phyloP scores from a whole-genome alignment of 2,329 filamentous ascomycete genomes.

The Epichloe elymi region DNA sequence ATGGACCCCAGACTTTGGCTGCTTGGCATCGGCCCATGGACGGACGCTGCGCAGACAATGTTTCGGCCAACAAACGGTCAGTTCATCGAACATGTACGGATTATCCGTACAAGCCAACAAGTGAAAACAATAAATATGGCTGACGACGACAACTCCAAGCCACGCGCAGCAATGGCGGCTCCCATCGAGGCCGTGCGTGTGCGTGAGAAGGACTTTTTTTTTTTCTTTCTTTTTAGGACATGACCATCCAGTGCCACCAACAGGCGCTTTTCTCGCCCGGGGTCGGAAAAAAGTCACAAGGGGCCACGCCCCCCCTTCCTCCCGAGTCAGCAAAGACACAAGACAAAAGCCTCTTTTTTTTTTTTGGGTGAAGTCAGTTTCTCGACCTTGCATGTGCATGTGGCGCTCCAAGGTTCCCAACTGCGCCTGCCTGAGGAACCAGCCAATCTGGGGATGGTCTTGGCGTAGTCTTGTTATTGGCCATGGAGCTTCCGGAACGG shows the following conservation, averaged over 20 bases:
- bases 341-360: background rate
- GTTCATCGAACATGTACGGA: too few relatives aligned
- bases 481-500: slow-evolving; percentile 1
- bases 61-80: background rate
- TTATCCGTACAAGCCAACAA: too few relatives aligned
- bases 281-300: too few relatives aligned
- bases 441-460: slow-evolving; percentile 4
- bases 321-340: too few relatives aligned
- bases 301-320: too few relatives aligned
- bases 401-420: background rate
- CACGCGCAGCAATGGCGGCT: background rate
- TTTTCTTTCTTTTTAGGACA: too few relatives aligned
- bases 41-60: too few relatives aligned
- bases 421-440: background rate
- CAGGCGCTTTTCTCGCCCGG: background rate
- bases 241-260: background rate
- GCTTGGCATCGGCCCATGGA: too few relatives aligned
- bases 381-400: slow-evolving; percentile 4
- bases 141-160: background rate
- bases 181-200: background rate
- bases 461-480: slow-evolving; percentile 4
- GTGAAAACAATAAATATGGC: background rate
- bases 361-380: background rate
- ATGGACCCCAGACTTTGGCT: too few relatives aligned
- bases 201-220: too few relatives aligned